These are phyloP conservation scores for Candida quercuum DNA, from an alignment of 805 yeast species.

Conservation along the genomic window DNA sequence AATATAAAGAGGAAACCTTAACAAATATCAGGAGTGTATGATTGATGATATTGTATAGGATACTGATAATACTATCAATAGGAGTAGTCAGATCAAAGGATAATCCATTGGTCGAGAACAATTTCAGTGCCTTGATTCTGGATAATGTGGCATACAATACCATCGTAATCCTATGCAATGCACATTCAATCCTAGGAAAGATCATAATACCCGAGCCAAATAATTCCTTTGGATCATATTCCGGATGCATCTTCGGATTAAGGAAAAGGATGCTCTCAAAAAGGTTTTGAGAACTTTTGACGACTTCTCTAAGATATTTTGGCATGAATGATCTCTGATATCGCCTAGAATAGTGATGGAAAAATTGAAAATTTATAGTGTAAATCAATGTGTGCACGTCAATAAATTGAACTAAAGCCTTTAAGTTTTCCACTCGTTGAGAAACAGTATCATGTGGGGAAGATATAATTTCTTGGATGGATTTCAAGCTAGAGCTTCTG, in stretches of 20 bases:
- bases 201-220: not conserved
- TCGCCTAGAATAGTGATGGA: not conserved
- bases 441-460: not conserved
- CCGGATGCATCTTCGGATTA: not conserved
- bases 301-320: not conserved
- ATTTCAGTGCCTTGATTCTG: not conserved
- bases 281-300: not conserved
- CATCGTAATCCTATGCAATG: not conserved
- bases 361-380: not conserved
- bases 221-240: not conserved
- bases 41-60: not conserved
- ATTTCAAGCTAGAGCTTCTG: not conserved
- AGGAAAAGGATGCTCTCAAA: not conserved
- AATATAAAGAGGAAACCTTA: not conserved
- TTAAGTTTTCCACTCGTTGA: not conserved
- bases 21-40: not conserved
- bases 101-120: not conserved
- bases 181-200: not conserved
- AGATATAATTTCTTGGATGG: not conserved
- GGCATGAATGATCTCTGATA: no score
- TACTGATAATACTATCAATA: not conserved
- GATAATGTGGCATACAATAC: not conserved
- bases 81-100: not conserved
- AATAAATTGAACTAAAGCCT: not conserved
- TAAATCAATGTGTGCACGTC: not conserved